Evolutionary conservation across 352 stramenopile species (phyloP).

Genomic region (Globisporangium nagaii): DNA sequence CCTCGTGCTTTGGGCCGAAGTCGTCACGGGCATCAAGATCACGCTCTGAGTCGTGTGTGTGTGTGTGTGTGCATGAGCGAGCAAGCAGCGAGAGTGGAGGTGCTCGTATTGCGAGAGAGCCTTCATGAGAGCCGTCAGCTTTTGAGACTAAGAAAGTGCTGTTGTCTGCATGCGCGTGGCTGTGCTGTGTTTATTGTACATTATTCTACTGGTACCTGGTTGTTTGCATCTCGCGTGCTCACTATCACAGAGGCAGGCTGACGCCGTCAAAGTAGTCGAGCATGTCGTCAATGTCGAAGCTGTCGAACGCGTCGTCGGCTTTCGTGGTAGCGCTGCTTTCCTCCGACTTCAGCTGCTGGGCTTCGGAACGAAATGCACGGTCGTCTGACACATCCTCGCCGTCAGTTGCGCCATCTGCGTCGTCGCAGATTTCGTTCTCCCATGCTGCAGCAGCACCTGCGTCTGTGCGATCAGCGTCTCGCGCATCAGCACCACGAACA

Average conservation of each 20-base stretch:
- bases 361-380: too few relatives aligned
- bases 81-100: too few relatives aligned
- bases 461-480: not conserved
- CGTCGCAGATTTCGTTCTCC: too few relatives aligned
- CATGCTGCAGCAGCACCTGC: too few relatives aligned
- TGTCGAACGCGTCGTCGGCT: not conserved
- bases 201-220: not conserved
- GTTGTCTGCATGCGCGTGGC: not conserved
- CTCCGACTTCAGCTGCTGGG: too few relatives aligned
- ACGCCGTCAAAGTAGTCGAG: slow-evolving; percentile 74
- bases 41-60: slow-evolving; percentile 14
- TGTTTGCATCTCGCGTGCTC: not conserved
- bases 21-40: slow-evolving; percentile 29
- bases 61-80: not conserved
- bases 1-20: slow-evolving; percentile 49
- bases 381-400: too few relatives aligned
- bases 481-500: not conserved
- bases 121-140: not conserved
- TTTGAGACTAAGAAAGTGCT: not conserved
- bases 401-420: too few relatives aligned
- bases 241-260: slow-evolving; percentile 44
- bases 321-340: not conserved
- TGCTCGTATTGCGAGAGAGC: too few relatives aligned
- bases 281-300: slow-evolving; percentile 60
- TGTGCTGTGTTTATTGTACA: not conserved